Base-by-base conservation (phyloP, 305 asterid genomes). In the Fraxinus greggii region DNA sequence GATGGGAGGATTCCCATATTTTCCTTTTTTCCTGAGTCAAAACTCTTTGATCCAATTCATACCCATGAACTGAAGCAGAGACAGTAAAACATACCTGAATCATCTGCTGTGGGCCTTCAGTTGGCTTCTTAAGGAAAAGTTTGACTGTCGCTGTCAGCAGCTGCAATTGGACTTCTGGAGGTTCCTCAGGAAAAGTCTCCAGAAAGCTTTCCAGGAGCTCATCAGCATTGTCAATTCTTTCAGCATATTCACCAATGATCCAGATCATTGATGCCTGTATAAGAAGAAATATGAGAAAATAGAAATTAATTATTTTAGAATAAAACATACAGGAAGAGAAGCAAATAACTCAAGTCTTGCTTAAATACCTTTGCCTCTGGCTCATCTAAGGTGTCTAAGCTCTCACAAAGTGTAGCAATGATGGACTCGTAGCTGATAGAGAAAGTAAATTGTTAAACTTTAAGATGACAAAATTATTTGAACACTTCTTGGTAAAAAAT, bases 181-280 rank as follows among this genome's bases (percentile, higher is more conserved):
- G 97, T 88, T 96, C 99, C 90, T 96, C 99, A 0, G 99, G 98
- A 79, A 96, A 96, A 86, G 88, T 96, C 88, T 96, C 99, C 88
- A 96, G 83, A 89, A 96, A 96, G 93, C 98, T 93, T 86, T 96
- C 99, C 86, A 96, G 90, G 83, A 96, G 99, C 89, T 96, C 99
- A 87, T 96, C 99, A 17, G 99, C 99, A 87, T 96, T 96, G 89
- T 96, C 99, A 80, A 96, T 96, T 91, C 99, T 92, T 88, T 96
- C 99, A 82, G 99, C 99, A 89, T 96, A 96, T 86, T 96, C 99
- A 86, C 99, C 99, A 86, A 96, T 96, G 75, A 96, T 94, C 99
- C 99, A 96, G 88, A 96, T 96, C 99, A 96, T 96, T 65, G 99
- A 96, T 80, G 99, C 99, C 99, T 94, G 93, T 79, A 76, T 77